phyloP scores from a whole-genome alignment of 2,329 filamentous ascomycete genomes.

The Paradendryphiella salina region DNA sequence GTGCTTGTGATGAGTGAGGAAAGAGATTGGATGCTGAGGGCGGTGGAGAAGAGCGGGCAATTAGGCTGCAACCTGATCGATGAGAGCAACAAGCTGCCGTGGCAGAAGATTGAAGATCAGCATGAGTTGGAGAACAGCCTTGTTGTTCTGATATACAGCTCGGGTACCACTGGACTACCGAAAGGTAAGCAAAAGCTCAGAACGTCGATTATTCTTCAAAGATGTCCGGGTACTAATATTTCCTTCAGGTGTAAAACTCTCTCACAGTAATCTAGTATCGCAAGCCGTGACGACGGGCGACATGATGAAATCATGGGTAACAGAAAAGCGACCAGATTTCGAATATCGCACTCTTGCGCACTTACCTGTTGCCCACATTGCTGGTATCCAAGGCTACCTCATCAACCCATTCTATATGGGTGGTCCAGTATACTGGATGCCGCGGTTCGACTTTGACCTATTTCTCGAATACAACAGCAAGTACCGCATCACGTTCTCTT shows the following conservation, averaged over 20 bases:
- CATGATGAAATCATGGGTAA: constrained; percentile 38
- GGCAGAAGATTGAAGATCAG: constrained; percentile 59
- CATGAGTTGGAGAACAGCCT: constrained; percentile 52
- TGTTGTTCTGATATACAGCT: constrained; percentile 53
- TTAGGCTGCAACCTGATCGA: constrained; percentile 31
- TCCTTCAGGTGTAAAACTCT: constrained; percentile 44
- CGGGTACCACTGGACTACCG: constrained; percentile 54
- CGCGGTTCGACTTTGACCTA: constrained; percentile 59
- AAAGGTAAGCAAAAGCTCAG: constrained; percentile 38
- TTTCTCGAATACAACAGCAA: constrained; percentile 59
- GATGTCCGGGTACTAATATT: not conserved
- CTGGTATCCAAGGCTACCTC: constrained; percentile 54
- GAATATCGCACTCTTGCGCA: constrained; percentile 52
- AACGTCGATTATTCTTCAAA: not conserved
- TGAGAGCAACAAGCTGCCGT: constrained; percentile 53
- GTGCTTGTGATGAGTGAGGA: constrained; percentile 58
- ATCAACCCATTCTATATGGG: constrained; percentile 50
- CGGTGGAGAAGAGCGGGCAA: constrained; percentile 34
- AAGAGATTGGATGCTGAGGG: constrained; percentile 43
- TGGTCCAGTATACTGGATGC: constrained; percentile 63
- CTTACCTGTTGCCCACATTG: constrained; percentile 54
- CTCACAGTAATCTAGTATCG: constrained; percentile 51
- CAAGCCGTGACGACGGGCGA: constrained; percentile 43
- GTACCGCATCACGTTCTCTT: constrained; percentile 58
- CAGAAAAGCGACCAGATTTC: constrained; percentile 28